phyloP scores from a whole-genome alignment of 2,329 filamentous ascomycete species.

The Aciculosporium take region DNA sequence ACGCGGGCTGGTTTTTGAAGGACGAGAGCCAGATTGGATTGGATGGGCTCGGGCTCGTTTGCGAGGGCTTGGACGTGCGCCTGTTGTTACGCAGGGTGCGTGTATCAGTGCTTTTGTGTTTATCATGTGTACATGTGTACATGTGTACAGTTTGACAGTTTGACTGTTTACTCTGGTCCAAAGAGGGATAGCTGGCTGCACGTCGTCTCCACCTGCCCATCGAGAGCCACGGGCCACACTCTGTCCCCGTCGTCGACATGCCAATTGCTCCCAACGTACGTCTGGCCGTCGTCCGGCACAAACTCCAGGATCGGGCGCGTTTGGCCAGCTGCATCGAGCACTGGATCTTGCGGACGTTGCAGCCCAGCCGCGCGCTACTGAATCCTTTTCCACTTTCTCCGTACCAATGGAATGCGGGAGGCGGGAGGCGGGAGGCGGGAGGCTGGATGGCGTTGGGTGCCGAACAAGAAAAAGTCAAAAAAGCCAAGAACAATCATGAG shows the following conservation, averaged over 20 bases:
- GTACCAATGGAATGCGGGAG: conserved; percentile 6
- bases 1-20: conserved; percentile 26
- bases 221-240: too few relatives aligned
- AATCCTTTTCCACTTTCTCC: not conserved
- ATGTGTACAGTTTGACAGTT: conserved; percentile 11
- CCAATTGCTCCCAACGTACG: conserved; percentile 4
- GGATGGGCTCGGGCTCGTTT: conserved; percentile 8
- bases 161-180: conserved; percentile 15
- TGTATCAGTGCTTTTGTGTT: conserved; percentile 11
- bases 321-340: not conserved
- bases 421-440: not conserved
- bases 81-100: conserved; percentile 12
- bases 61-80: conserved; percentile 3
- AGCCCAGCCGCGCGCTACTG: not conserved
- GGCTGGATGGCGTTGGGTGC: not conserved
- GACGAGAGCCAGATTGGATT: conserved; percentile 18
- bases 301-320: not conserved
- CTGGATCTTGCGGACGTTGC: not conserved
- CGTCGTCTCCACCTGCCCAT: conserved; percentile 8
- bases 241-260: conserved; percentile 3
- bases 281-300: not conserved
- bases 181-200: conserved; percentile 12
- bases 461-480: too few relatives aligned
- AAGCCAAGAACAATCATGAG: too few relatives aligned
- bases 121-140: not conserved